Base-by-base conservation (phyloP, 2,329 filamentous ascomycete genomes). In the Apiospora rasikravindrae region DNA sequence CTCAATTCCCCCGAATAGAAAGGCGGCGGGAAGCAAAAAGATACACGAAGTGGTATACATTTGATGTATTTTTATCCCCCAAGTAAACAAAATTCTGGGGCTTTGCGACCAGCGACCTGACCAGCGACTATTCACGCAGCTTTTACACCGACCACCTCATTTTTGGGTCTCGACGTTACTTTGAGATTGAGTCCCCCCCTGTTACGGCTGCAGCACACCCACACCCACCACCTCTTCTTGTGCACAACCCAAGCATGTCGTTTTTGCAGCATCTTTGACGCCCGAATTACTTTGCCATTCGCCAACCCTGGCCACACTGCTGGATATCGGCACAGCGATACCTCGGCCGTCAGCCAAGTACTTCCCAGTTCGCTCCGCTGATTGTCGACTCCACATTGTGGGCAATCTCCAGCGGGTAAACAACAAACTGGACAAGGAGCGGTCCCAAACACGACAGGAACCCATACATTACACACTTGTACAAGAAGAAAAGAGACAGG, bases 361-460 rank as follows among this genome's bases (percentile, higher is more conserved):
- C 57, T 64, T 64, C 57, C 57, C 57, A 64, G 57, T 29, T n/a
- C 19, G 29, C 57, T 64, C 57, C 57, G 57, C 57, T 64, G 57
- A 64, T 69, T 69, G 44, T 24, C 67, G 44, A 40, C 44, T 69
- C 67, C 47, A 45, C 67, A 69, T 49, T 69, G 67, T 49, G 67
- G 67, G 67, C 44, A 69, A 47, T 69, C 47, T 49, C 67, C 67
- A 49, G 67, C 67, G 67, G 67, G 67, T 69, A 69, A 69, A 69
- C 67, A 49, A 69, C 67, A 45, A 69, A 68, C 40, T 33, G 67
- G 47, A 45, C 67, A 69, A 37, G 57, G 57, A 40, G 57, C 57
- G 57, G 57, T 64, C 57, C 57, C 29, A 40, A 64, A 64, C 57
- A 64, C 57, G n/a, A 69, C 67, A 69, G 67, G 29, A 45, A 69